These are phyloP conservation scores for Flammula alnicola DNA, from an alignment of 1,284 basidiomycete genomes.

Conservation along the genomic window DNA sequence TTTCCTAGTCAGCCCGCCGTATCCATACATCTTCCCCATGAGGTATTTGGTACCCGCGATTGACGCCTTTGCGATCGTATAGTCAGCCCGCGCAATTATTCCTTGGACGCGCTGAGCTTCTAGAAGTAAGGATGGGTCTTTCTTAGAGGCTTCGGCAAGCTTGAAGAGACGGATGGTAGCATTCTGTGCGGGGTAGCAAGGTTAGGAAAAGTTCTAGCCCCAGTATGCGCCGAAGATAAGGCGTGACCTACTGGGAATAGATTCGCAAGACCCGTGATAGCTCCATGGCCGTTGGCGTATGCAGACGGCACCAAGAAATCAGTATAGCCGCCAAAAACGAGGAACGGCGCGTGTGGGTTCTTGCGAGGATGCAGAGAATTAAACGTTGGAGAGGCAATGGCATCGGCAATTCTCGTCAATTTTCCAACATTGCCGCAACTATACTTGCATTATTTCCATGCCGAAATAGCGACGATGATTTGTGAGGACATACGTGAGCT, in stretches of 20 bases:
- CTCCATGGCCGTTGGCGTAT: conserved; percentile 73
- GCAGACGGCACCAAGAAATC: conserved; percentile 81
- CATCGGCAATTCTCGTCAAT: conserved; percentile 79
- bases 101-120: conserved; percentile 82
- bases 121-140: conserved; percentile 59
- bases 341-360: conserved; percentile 66
- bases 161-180: conserved; percentile 68
- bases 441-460: conserved; percentile 7
- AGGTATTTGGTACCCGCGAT: conserved; percentile 86
- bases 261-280: conserved; percentile 84
- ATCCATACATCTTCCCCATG: conserved; percentile 75
- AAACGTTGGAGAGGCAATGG: conserved; percentile 66
- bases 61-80: conserved; percentile 76
- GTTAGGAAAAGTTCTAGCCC: no score
- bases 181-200: no score
- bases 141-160: conserved; percentile 57
- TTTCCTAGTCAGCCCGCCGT: conserved; percentile 75
- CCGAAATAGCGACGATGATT: background rate
- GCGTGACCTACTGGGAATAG: conserved; percentile 67
- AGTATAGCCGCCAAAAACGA: conserved; percentile 79
- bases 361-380: conserved; percentile 64
- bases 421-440: conserved; percentile 92
- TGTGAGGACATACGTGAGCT: conserved; percentile 71
- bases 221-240: conserved; percentile 12
- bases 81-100: conserved; percentile 80